phyloP scores from a whole-genome alignment of 108 stramenopile species.

The Cyclotella atomus region DNA sequence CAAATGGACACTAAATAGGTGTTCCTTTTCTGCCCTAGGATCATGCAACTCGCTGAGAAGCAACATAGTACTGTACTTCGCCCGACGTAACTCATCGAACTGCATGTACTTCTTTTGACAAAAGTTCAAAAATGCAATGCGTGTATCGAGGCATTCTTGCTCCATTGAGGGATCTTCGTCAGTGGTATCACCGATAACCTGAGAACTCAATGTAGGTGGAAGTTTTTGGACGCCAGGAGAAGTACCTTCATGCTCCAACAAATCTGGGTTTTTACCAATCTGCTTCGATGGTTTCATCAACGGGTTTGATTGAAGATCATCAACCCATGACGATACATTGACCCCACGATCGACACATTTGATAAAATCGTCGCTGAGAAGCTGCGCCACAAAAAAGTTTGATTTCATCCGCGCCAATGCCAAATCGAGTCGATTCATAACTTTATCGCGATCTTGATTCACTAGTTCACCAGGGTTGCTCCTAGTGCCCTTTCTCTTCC shows the following conservation, averaged over 20 bases:
- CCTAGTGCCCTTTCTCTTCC: conserved; percentile 60
- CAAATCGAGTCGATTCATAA: conserved; percentile 72
- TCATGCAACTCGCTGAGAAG: conserved; percentile 93
- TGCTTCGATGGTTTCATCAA: conserved; percentile 42
- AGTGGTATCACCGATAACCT: conserved; percentile 47
- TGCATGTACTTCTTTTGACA: conserved; percentile 95
- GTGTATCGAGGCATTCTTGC: conserved; percentile 87
- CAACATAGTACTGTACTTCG: conserved; percentile 97
- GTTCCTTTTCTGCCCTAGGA: conserved; percentile 75
- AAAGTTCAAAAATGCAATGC: conserved; percentile 91
- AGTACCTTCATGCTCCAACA: conserved; percentile 5
- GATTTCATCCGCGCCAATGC: conserved; percentile 76
- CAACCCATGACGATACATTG: conserved; percentile 63
- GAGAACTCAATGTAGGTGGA: neutral
- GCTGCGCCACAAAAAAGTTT: conserved; percentile 83
- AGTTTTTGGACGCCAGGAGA: neutral
- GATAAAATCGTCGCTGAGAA: conserved; percentile 68
- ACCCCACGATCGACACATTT: conserved; percentile 65
- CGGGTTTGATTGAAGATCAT: conserved; percentile 46
- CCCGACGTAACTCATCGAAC: conserved; percentile 94
- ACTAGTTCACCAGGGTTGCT: conserved; percentile 67
- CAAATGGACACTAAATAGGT: conserved; percentile 74
- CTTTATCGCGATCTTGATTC: conserved; percentile 62
- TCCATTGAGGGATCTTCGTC: conserved; percentile 80
- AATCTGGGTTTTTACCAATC: conserved; percentile 45